Conservation (phyloP, 441 rosid genomes). For the Arabidopsis hybrid region DNA sequence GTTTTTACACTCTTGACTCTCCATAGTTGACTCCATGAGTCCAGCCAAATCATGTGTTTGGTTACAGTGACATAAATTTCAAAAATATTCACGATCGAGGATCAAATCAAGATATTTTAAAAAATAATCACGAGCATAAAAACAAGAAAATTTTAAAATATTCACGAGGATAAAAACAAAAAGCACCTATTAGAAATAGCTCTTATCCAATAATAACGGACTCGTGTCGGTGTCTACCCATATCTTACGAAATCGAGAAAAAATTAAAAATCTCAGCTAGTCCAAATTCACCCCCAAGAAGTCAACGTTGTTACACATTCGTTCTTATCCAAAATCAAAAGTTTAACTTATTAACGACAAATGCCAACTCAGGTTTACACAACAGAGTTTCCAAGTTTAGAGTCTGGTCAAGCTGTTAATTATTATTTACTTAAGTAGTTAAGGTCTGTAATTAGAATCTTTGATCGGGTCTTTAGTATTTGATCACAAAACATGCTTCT, state of each 20-base stretch:
- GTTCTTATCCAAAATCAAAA: slow-evolving; percentile 35
- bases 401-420: slow-evolving; percentile 7
- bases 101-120: not conserved
- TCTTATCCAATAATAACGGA: slow-evolving; percentile 26
- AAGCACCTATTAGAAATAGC: slow-evolving; percentile 17
- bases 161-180: slow-evolving; percentile 21
- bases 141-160: not conserved
- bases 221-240: slow-evolving; percentile 10
- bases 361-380: not conserved
- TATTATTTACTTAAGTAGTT: slow-evolving; percentile 4
- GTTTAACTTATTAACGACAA: not conserved
- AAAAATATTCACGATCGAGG: slow-evolving; percentile 32
- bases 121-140: slow-evolving; percentile 1
- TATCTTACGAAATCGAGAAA: not conserved
- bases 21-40: slow-evolving; percentile 36
- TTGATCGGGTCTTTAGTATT: slow-evolving; percentile 36
- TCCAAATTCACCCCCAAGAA: not conserved
- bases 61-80: slow-evolving; percentile 11
- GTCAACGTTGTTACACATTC: slow-evolving; percentile 12
- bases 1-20: slow-evolving; percentile 42
- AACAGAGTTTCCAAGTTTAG: slow-evolving; percentile 12
- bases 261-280: not conserved
- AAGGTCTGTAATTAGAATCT: slow-evolving; percentile 17
- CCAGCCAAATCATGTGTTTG: slow-evolving; percentile 39
- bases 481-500: slow-evolving; percentile 1